Evolutionary conservation across 345 rosid genomes (phyloP), one percentile per base, ranked within the genome.

Genomic region (Brassica juncea): DNA sequence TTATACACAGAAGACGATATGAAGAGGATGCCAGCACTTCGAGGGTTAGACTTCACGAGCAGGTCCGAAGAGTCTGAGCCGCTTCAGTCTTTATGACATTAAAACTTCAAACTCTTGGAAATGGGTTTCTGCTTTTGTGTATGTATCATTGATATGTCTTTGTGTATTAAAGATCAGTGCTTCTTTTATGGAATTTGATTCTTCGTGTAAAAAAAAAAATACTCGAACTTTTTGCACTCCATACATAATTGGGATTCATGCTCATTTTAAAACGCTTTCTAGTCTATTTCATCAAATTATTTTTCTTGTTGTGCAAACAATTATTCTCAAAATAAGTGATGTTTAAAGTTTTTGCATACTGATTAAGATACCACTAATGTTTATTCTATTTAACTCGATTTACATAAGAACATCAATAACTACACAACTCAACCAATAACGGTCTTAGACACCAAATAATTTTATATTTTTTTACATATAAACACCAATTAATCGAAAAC

Each of bases 1-100:
- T 80, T 86, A 25, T 91, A 91, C 77, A 86, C 90, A 0, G 86
- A 84, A 44, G 91, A 88, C 0, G 97, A 91, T 82, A 44, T 77
- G 79, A 82, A 80, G 64, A 65, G 75, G 68, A 78, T 88, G 85
- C 86, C 87, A 0, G 86, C 78, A 8, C 87, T 88, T 72, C 79
- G 80, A 25, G 87, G 94, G 31, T 74, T 89, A 5, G 90, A 92
- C 71, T 91, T 81, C 71, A 88, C 91, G 3, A 80, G 82, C 44
- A 85, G 89, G 79, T 84, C 84, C 0, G 89, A 88, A 68, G 88
- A 87, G 62, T 76, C 83, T 31, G 86, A 85, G 76, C 81, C 83
- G 5, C 78, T 79, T 25, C 85, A 78, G 76, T 74, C 83, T 4
- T 73, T 74, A 42, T 77, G 75, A 82, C 64, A 7, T 59, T 76